Percentiles rank a stretch among this genome's conserved stretches.
Evolutionary conservation across 768 basidiomycete species (phyloP).

Genomic region (Paxillus ammoniavirescens): DNA sequence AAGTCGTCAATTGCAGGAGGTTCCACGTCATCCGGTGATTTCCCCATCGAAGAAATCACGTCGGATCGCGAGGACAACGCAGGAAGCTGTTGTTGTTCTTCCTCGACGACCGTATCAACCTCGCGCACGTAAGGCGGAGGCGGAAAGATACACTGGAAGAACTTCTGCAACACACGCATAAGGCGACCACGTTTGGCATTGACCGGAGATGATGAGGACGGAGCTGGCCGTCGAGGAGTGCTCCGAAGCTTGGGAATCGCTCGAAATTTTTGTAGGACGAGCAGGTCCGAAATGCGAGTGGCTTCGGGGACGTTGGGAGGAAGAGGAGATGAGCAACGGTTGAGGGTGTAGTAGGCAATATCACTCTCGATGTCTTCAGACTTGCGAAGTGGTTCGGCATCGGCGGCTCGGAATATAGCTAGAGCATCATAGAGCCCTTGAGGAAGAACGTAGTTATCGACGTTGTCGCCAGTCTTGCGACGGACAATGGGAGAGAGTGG

Average conservation of each 20-base stretch:
- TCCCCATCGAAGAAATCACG: no score
- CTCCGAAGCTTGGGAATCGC: background rate
- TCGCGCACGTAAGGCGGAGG: background rate
- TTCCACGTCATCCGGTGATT: background rate
- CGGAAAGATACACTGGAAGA: background rate
- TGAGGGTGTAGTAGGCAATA: background rate
- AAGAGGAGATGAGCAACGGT: background rate
- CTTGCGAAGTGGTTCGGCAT: background rate
- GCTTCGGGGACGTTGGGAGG: background rate
- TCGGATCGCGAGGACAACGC: background rate
- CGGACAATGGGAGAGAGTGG: background rate
- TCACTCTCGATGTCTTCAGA: background rate
- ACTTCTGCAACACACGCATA: background rate
- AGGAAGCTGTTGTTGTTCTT: no score
- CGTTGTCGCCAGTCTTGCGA: background rate
- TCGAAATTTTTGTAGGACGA: background rate
- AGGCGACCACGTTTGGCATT: background rate
- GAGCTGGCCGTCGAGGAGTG: background rate
- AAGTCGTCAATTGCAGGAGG: background rate
- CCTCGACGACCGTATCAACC: background rate
- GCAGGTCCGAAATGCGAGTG: background rate
- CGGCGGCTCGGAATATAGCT: background rate
- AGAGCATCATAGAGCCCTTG: background rate
- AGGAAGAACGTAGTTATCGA: background rate
- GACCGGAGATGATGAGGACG: background rate